A percentile compares a stretch with the other conserved stretches of the same genome.
phyloP scores from a whole-genome alignment of 1,284 basidiomycete species.

The Sanghuangporus sanghuang region DNA sequence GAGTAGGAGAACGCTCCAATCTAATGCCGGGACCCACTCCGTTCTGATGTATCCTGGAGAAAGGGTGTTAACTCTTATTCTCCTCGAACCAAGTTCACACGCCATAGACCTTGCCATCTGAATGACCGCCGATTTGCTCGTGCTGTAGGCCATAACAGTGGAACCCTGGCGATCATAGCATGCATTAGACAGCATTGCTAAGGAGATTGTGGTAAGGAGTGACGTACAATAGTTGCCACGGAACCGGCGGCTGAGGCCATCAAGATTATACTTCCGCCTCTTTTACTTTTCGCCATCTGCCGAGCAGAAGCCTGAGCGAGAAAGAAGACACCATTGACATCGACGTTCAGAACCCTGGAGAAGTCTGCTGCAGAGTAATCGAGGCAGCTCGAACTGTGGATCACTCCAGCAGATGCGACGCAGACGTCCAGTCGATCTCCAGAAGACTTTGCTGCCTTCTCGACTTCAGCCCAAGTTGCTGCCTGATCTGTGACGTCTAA shows the following conservation, averaged over 20 bases:
- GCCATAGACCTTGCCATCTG: constrained; percentile 84
- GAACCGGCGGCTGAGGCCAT: constrained; percentile 83
- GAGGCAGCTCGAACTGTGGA: constrained; percentile 59
- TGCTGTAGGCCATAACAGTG: constrained; percentile 77
- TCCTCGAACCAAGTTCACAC: constrained; percentile 67
- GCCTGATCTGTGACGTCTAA: constrained; percentile 62
- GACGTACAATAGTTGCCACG: constrained; percentile 53
- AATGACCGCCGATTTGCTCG: constrained; percentile 76
- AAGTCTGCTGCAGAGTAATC: constrained; percentile 70
- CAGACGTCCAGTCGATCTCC: constrained; percentile 66
- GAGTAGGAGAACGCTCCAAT: constrained; percentile 5
- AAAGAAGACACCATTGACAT: constrained; percentile 72
- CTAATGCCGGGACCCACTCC: constrained; percentile 35
- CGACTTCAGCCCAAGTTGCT: constrained; percentile 46
- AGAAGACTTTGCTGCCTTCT: constrained; percentile 57
- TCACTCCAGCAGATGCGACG: constrained; percentile 73
- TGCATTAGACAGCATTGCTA: constrained; percentile 34
- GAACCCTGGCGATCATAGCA: constrained; percentile 38
- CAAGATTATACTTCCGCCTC: constrained; percentile 73
- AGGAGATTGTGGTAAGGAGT: neutral
- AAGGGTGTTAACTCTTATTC: constrained; percentile 71
- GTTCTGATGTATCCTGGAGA: constrained; percentile 77
- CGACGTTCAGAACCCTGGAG: constrained; percentile 59
- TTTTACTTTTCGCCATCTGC: constrained; percentile 69
- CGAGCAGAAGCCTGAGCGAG: constrained; percentile 76